Evolutionary conservation across 2,329 filamentous ascomycete species (phyloP).

Genomic region (Alternaria sp.): DNA sequence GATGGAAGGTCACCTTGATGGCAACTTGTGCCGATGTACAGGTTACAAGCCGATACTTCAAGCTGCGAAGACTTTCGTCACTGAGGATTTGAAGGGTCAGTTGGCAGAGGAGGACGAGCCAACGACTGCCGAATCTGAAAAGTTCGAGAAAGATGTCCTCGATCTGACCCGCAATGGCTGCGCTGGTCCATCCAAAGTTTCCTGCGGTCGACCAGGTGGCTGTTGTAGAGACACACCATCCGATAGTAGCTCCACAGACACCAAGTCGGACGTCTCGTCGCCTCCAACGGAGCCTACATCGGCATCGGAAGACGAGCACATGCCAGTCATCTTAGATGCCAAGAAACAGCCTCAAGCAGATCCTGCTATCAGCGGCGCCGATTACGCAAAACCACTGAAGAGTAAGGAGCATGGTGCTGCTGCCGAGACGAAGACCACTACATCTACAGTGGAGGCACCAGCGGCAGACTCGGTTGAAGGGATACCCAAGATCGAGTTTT

Average conservation of each 20-base stretch:
- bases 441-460: constrained; percentile 41
- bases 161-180: constrained; percentile 34
- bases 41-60: constrained; percentile 93
- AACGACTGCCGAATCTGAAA: constrained; percentile 59
- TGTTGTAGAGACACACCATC: constrained; percentile 48
- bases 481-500: constrained; percentile 73
- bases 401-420: constrained; percentile 39
- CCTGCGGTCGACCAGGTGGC: constrained; percentile 49
- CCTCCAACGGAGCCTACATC: constrained; percentile 40
- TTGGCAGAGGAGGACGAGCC: constrained; percentile 56
- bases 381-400: constrained; percentile 47
- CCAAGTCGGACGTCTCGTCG: constrained; percentile 38
- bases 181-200: constrained; percentile 36
- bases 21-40: constrained; percentile 92
- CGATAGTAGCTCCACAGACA: constrained; percentile 38
- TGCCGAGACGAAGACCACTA: constrained; percentile 61
- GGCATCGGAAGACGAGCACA: constrained; percentile 38
- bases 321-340: constrained; percentile 34
- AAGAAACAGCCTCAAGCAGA: constrained; percentile 33
- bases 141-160: constrained; percentile 38
- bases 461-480: constrained; percentile 62
- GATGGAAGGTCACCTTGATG: constrained; percentile 72
- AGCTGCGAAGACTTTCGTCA: constrained; percentile 86
- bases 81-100: constrained; percentile 56
- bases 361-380: constrained; percentile 36